phyloP scores from a whole-genome alignment of 768 basidiomycete species.

The Chiua virens region DNA sequence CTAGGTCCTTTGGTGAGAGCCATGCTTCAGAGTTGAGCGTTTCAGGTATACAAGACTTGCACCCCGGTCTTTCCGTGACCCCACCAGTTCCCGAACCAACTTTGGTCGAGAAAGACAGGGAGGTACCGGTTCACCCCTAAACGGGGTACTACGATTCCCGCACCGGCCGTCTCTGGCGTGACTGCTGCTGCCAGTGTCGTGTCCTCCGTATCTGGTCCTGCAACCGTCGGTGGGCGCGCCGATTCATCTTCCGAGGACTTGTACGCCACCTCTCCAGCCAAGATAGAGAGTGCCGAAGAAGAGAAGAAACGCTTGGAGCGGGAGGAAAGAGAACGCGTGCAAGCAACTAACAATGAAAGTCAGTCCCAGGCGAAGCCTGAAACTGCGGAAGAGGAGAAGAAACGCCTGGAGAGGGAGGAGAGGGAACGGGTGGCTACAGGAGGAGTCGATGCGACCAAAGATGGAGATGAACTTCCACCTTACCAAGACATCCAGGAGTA shows the following conservation, averaged over 20 bases:
- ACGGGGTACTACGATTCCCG: slow-evolving; percentile 16
- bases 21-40: slow-evolving; percentile 72
- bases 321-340: slow-evolving; percentile 52
- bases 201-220: slow-evolving; percentile 59
- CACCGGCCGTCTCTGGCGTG: slow-evolving; percentile 34
- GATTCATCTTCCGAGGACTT: slow-evolving; percentile 31
- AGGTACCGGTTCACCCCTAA: slow-evolving; percentile 9
- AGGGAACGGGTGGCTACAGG: slow-evolving; percentile 49
- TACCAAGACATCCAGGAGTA: slow-evolving; percentile 40
- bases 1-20: slow-evolving; percentile 81
- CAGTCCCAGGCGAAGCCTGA: slow-evolving; percentile 34
- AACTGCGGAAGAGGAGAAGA: slow-evolving; percentile 66
- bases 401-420: slow-evolving; percentile 62
- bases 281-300: slow-evolving; percentile 57
- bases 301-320: slow-evolving; percentile 62
- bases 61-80: slow-evolving; percentile 41
- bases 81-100: slow-evolving; percentile 37
- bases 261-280: slow-evolving; percentile 24
- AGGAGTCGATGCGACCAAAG: slow-evolving; percentile 9
- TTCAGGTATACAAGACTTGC: slow-evolving; percentile 22
- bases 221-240: slow-evolving; percentile 48
- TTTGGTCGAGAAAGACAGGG: slow-evolving; percentile 6
- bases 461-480: slow-evolving; percentile 41
- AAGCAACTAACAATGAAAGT: slow-evolving; percentile 19
- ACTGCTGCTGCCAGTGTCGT: slow-evolving; percentile 35